Evolutionary conservation across 2,329 filamentous ascomycete genomes (phyloP).

Genomic region (Mycosphaerella arachidis): DNA sequence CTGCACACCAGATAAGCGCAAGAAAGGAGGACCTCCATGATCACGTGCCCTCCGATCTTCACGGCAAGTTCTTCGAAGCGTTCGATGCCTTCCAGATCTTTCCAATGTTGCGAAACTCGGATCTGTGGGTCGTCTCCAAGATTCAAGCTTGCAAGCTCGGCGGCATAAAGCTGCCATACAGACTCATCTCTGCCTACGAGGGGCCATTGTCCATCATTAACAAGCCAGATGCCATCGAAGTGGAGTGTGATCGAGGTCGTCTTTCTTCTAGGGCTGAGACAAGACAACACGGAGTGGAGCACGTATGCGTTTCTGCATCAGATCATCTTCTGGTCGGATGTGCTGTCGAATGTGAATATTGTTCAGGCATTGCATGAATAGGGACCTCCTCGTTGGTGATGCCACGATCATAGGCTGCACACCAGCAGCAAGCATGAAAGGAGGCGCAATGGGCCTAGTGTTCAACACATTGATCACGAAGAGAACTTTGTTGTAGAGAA

Average conservation of each 20-base stretch:
- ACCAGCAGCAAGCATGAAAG: background rate
- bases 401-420: slow-evolving; percentile 1
- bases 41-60: slow-evolving; percentile 11
- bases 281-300: slow-evolving; percentile 5
- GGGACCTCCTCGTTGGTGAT: background rate
- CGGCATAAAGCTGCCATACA: slow-evolving; percentile 8
- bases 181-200: slow-evolving; percentile 1
- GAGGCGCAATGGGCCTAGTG: slow-evolving; percentile 1
- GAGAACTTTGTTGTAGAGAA: slow-evolving; percentile 11
- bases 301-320: slow-evolving; percentile 11
- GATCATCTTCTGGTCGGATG: slow-evolving; percentile 10
- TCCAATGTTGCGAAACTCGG: slow-evolving; percentile 9
- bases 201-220: slow-evolving; percentile 10
- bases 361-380: slow-evolving; percentile 11
- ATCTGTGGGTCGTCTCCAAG: slow-evolving; percentile 8
- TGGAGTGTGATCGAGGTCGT: slow-evolving; percentile 7
- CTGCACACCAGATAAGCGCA: background rate
- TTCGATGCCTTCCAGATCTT: slow-evolving; percentile 5
- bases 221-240: slow-evolving; percentile 12
- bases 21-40: background rate
- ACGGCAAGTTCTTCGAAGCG: slow-evolving; percentile 9
- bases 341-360: slow-evolving; percentile 13
- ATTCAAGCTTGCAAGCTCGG: slow-evolving; percentile 1
- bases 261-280: slow-evolving; percentile 9
- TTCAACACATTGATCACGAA: slow-evolving; percentile 13